Evolutionary conservation across 768 basidiomycete genomes (phyloP), one percentile per base, ranked within the genome.

Genomic region (Asterophora lycoperdoides): DNA sequence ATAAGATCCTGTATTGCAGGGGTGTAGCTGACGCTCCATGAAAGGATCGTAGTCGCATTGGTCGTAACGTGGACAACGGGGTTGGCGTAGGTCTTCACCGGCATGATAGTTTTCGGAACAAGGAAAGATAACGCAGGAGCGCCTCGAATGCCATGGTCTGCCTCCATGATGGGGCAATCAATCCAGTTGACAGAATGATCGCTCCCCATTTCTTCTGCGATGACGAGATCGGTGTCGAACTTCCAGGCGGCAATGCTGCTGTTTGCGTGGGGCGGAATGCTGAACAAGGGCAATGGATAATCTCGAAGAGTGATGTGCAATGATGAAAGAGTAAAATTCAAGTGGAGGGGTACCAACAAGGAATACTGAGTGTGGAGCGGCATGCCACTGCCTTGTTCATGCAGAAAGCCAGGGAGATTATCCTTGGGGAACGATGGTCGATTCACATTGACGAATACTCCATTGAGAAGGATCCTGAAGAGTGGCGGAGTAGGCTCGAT

Each of bases 31-130:
- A 92, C 79, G 13, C 89, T 89, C 93, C 94, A 98, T 13, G 86
- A 80, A 53, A 96, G 78, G 32, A 83, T 78, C 0, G 91, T 89
- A 4, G 83, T 75, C 28, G 71, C 73, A 17, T 77, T 67, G 4
- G 86, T 80, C n/a, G 72, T 68, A 41, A 96, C 76, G 15, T 76
- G 74, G 55, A 97, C 76, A 10, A 70, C 66, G 3, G 93, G 90
- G 38, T 78, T 76, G 1, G 89, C 88, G 59, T 94, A 96, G 7
- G 86, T 89, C 68, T 98, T 98, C 58, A 94, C 87, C 0, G 94
- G 88, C 89, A 93, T 95, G 49, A 92, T 85, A 0, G 93, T 94
- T 65, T 94, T 96, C 1, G 93, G 91, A 29, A 95, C 75, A 35
- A 67, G 54, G 34, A 93, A 65, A 19, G 70, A 71, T 40, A 93